Base-by-base conservation (phyloP, 371 early-diverging fungal genomes). In the Mucor velutinosus region DNA sequence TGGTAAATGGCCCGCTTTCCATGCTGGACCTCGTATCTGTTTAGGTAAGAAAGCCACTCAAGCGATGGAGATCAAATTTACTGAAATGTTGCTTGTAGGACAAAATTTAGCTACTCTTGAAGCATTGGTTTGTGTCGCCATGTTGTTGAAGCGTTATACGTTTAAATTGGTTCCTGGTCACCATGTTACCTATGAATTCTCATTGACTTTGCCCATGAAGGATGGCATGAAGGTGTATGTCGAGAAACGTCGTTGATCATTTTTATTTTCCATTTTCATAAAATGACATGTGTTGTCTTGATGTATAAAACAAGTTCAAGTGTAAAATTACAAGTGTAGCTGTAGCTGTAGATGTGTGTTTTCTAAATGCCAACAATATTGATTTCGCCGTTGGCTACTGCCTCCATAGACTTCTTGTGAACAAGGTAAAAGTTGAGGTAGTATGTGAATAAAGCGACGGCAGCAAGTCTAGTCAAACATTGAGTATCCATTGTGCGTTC, bases 1-100 rank as follows among this genome's bases (percentile, higher is more conserved):
- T 51, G 70, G 75, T 12, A 45, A 71, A 55, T 81, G 81, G 81
- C 68, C 81, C n/a, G 78, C 76, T 7, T 89, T 90, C 77, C 84
- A 89, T 60, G 87, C 81, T 27, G 91, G 92, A 3, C 91, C 92
- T 11, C 79, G 92, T n/a, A 75, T 87, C 30, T 92, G 92, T 65
- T 69, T 90, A 25, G 91, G 79, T 66, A 65, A 61, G 32, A 2
- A 33, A 35, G 7, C 17, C 17, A 57, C 12, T 2, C 14, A 17
- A 57, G 29, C 33, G 19, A 41, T n/a, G 11, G 17, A 58, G 64
- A 17, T 64, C 62, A 55, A 41, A 41, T 58, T 58, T 82, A 64
- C 72, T 19, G 65, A 58, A 15, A 62, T 75, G 57, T 55, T 82
- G 25, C 62, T 76, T 39, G 70, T 55, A 71, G 75, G 84, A 17